Evolutionary conservation across 1,139 yeast species (phyloP), one percentile per base, ranked within the genome.

Genomic region (Zhuliangozyma blackwelliae): DNA sequence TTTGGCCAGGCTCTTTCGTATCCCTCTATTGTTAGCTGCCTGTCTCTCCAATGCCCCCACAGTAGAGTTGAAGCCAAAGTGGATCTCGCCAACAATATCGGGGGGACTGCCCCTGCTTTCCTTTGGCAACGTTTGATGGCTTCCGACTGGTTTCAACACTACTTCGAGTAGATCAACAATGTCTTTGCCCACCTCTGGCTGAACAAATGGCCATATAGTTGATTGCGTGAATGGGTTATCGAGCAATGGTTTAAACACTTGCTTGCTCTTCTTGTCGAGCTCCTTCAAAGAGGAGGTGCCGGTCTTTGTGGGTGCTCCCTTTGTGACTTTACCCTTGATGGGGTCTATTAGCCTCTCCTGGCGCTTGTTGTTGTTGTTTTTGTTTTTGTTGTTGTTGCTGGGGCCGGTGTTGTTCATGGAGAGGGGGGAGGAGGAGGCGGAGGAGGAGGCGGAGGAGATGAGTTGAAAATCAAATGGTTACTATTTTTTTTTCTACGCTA

Each of bases 151-250:
- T 1, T 61, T 43, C 9, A 79, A 54, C 2, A 69, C 41, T 2
- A 65, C 52, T 10, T 59, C 50, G 10, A 79, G 52, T 12, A 66
- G 55, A 19, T 73, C 75, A 9, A 72, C 34, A 4, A 79, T 55
- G 36, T 63, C 64, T 1, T 43, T 40, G 3, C 72, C 69, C 1
- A 57, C 43, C 5, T 62, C 55, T 1, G 69, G 68, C 3, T 62
- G 67, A 1, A 78, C 56, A 25, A 55, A 55, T 2, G 85, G 85
- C 80, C 84, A 79, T 25, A 55, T 36, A 34, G 61, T 61, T 1
- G 72, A 61, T 37, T 65, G 68, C 0, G 82, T 72, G 49, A 61
- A 78, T 3, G 86, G 84, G 44, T 77, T 78, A 27, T 79, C 80
- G 16, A 80, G 61, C 5, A 80, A 63, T 0, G 86, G 83, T 50